phyloP scores from a whole-genome alignment of 2,329 filamentous ascomycete species.

The Aulographum hederae region DNA sequence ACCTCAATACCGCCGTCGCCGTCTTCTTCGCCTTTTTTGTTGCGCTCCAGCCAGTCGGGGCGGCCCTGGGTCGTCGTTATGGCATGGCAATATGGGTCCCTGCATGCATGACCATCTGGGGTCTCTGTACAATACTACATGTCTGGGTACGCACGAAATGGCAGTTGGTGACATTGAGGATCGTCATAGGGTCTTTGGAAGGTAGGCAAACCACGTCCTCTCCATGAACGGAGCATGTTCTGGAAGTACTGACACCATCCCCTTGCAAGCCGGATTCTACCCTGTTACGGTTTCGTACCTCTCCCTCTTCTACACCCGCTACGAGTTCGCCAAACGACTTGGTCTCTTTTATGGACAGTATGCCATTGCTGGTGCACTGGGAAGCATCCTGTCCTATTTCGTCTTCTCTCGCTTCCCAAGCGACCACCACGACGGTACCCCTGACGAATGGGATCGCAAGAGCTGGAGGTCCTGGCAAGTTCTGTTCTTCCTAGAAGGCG shows the following conservation, averaged over 20 bases:
- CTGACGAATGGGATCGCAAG: slow-evolving; percentile 2
- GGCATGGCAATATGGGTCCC: slow-evolving; percentile 38
- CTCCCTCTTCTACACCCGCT: slow-evolving; percentile 38
- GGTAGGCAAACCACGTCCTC: slow-evolving; percentile 11
- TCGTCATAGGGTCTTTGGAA: slow-evolving; percentile 28
- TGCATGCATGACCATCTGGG: slow-evolving; percentile 36
- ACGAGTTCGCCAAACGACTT: slow-evolving; percentile 35
- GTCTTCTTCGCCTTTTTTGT: slow-evolving; percentile 42
- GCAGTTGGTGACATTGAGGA: slow-evolving; percentile 27
- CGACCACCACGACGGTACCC: slow-evolving; percentile 6
- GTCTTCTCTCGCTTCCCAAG: slow-evolving; percentile 26
- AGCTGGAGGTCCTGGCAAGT: slow-evolving; percentile 31
- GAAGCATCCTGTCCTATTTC: slow-evolving; percentile 32
- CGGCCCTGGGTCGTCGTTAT: slow-evolving; percentile 38
- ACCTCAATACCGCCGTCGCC: slow-evolving; percentile 37
- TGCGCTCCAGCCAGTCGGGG: slow-evolving; percentile 36
- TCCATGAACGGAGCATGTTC: background rate
- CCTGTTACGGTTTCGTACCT: slow-evolving; percentile 40
- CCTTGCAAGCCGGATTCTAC: slow-evolving; percentile 38
- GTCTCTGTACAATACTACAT: slow-evolving; percentile 28
- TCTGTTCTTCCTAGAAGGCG: slow-evolving; percentile 30
- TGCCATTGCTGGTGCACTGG: slow-evolving; percentile 36
- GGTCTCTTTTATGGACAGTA: slow-evolving; percentile 39
- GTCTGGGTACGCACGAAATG: slow-evolving; percentile 26
- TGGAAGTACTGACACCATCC: too few species aligned